Conservation (phyloP, 1,139 yeast genomes). For the Suhomyces atakaporum region DNA sequence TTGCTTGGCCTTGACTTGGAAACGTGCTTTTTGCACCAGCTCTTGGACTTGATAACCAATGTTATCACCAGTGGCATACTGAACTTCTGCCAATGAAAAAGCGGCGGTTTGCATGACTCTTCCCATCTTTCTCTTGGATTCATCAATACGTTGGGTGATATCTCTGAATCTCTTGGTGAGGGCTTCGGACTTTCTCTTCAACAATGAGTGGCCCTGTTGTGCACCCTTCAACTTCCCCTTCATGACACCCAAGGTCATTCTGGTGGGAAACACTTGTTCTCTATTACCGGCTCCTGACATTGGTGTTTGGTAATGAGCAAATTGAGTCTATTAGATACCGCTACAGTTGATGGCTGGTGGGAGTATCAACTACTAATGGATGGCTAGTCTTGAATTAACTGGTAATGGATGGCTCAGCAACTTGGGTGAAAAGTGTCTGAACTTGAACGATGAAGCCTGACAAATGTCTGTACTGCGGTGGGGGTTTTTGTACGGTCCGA, state of each 20-base stretch:
- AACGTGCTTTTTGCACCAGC: constrained; percentile 86
- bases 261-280: constrained; percentile 92
- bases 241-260: constrained; percentile 96
- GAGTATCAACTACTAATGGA: no score
- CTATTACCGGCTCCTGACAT: constrained; percentile 59
- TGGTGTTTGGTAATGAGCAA: neutral
- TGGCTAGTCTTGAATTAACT: no score
- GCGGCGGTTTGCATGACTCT: constrained; percentile 98
- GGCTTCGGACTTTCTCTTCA: constrained; percentile 96
- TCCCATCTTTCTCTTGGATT: constrained; percentile 96
- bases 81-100: constrained; percentile 93
- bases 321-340: no score
- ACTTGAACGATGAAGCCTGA: no score
- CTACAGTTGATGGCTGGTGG: no score
- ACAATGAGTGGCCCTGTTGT: constrained; percentile 89
- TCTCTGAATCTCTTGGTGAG: constrained; percentile 94
- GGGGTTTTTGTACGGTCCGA: no score
- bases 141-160: constrained; percentile 90
- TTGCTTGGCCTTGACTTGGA: constrained; percentile 87
- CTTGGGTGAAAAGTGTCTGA: no score
- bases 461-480: no score
- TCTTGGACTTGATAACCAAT: constrained; percentile 95
- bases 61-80: constrained; percentile 95
- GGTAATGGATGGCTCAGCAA: no score
- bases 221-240: constrained; percentile 96